Conservation (phyloP, 768 basidiomycete species). For the Gloeopeniophorella convolvens region DNA sequence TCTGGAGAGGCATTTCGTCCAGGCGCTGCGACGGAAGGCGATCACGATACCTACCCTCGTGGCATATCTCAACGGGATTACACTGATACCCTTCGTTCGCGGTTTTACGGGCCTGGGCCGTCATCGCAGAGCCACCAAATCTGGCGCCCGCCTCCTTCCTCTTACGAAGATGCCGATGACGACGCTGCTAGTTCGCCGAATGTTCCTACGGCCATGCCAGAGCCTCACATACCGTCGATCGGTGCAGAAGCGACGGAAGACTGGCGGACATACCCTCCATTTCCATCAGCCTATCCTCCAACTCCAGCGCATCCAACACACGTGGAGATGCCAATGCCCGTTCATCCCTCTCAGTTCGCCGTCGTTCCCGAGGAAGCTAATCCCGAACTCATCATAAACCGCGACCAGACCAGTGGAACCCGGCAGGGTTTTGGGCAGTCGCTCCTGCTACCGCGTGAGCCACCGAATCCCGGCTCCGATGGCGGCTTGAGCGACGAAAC, state of each 20-base stretch:
- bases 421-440: slow-evolving; percentile 61
- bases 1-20: not conserved
- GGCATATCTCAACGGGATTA: not conserved
- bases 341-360: slow-evolving; percentile 19
- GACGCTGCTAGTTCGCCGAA: slow-evolving; percentile 22
- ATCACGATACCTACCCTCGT: slow-evolving; percentile 1
- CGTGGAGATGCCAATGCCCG: slow-evolving; percentile 11
- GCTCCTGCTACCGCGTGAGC: slow-evolving; percentile 63
- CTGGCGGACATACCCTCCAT: slow-evolving; percentile 67
- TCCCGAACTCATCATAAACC: slow-evolving; percentile 26
- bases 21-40: not conserved
- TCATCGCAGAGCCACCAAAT: slow-evolving; percentile 36
- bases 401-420: slow-evolving; percentile 27
- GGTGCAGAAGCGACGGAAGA: slow-evolving; percentile 35
- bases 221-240: slow-evolving; percentile 5
- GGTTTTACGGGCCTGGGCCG: slow-evolving; percentile 7
- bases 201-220: slow-evolving; percentile 8
- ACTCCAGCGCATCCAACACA: slow-evolving; percentile 46
- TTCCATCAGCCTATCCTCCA: slow-evolving; percentile 72
- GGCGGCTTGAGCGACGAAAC: slow-evolving; percentile 54
- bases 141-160: slow-evolving; percentile 55
- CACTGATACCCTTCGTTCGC: slow-evolving; percentile 2
- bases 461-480: slow-evolving; percentile 50
- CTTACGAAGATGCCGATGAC: slow-evolving; percentile 35
- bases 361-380: slow-evolving; percentile 15